These are phyloP conservation scores for Hsuehochloa calcarea DNA, from an alignment of 176 grass and related monocot genomes.

Conservation along the genomic window DNA sequence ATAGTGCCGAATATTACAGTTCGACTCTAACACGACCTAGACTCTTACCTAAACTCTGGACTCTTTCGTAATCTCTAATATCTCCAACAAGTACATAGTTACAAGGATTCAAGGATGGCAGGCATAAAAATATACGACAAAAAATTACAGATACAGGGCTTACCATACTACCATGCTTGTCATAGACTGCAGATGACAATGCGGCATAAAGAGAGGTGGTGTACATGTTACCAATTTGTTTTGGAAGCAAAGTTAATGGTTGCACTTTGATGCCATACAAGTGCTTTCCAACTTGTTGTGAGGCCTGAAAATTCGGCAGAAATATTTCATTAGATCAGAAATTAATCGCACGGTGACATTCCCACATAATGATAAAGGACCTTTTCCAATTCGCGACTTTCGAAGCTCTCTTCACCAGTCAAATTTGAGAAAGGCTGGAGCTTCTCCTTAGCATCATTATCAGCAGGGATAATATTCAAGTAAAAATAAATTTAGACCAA, in stretches of 20 bases:
- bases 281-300: constrained; percentile 60
- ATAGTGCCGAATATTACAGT: no score
- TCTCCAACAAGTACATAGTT: no score
- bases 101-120: no score
- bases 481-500: background rate
- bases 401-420: constrained; percentile 56
- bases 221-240: constrained; percentile 85
- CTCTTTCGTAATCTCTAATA: no score
- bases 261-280: constrained; percentile 69
- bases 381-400: constrained; percentile 71
- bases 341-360: constrained; percentile 14
- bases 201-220: constrained; percentile 72
- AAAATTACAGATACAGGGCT: no score
- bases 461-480: constrained; percentile 33
- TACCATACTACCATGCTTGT: constrained; percentile 35
- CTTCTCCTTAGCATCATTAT: constrained; percentile 58
- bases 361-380: constrained; percentile 22
- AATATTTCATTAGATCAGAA: constrained; percentile 3
- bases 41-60: no score
- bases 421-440: constrained; percentile 64
- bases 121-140: no score
- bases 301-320: constrained; percentile 38
- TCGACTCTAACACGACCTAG: no score
- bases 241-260: constrained; percentile 66
- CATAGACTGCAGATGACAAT: constrained; percentile 58